Evolutionary conservation across 1,139 yeast species (phyloP).

Genomic region (Yamadazyma membranifaciens): DNA sequence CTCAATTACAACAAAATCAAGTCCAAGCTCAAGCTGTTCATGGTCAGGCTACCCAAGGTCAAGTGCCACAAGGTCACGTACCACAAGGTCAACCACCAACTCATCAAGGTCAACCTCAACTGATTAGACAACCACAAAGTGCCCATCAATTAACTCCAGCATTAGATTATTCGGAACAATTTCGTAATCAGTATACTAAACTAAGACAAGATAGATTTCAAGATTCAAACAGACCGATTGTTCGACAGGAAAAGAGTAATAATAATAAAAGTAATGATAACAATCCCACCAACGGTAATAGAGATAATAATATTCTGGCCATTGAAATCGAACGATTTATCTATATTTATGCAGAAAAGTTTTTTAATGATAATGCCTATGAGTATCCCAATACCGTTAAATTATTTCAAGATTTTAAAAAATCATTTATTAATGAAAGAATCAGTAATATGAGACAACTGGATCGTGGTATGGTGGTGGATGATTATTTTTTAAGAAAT

Average conservation of each 20-base stretch:
- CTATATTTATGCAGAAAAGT: slow-evolving; percentile 48
- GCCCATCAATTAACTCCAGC: slow-evolving; percentile 8
- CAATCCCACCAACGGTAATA: not conserved
- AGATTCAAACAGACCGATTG: slow-evolving; percentile 4
- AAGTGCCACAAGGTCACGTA: slow-evolving; percentile 7
- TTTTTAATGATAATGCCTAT: slow-evolving; percentile 43
- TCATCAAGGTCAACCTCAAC: not conserved
- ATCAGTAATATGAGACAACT: slow-evolving; percentile 30
- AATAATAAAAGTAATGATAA: not conserved
- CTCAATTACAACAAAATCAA: slow-evolving; percentile 16
- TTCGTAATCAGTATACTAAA: slow-evolving; percentile 1
- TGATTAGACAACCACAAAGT: slow-evolving; percentile 1
- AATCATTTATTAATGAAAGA: slow-evolving; percentile 50
- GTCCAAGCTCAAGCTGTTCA: slow-evolving; percentile 15
- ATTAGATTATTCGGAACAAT: slow-evolving; percentile 5
- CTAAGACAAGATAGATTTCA: slow-evolving; percentile 1
- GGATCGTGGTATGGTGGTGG: slow-evolving; percentile 20
- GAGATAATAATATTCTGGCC: slow-evolving; percentile 23
- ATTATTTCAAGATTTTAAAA: slow-evolving; percentile 50
- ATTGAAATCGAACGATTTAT: slow-evolving; percentile 49
- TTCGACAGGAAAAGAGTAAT: slow-evolving; percentile 7
- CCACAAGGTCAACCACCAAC: slow-evolving; percentile 1
- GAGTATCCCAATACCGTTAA: slow-evolving; percentile 51
- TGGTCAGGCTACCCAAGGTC: slow-evolving; percentile 11
- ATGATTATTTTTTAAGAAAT: slow-evolving; percentile 30